These are phyloP conservation scores for Echites panduratus DNA, from an alignment of 257 asterid genomes.

Conservation along the genomic window DNA sequence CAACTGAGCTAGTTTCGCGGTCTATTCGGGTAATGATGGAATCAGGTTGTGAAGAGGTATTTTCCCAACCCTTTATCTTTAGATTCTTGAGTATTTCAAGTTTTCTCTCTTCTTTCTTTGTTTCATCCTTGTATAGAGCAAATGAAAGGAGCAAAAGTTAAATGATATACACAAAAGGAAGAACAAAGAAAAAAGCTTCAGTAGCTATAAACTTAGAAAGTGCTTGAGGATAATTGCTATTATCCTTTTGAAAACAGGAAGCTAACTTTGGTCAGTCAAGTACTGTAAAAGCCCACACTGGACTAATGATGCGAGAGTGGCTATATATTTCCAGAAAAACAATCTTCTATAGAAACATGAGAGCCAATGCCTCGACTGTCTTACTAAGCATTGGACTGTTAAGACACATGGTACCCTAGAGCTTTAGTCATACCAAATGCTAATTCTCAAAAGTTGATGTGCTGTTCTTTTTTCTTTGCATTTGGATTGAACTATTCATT, in stretches of 20 bases:
- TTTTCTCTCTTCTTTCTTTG: not conserved
- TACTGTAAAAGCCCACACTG: not conserved
- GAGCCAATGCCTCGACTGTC: not conserved
- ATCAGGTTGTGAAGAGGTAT: slow-evolving; percentile 95
- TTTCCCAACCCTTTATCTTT: slow-evolving; percentile 2
- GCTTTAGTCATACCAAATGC: not conserved
- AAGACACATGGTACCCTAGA: not conserved
- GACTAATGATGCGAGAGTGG: not conserved
- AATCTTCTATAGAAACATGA: not conserved
- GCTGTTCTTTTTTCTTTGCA: not conserved
- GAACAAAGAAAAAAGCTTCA: not conserved
- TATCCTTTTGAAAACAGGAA: not conserved
- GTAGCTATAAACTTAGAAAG: not conserved
- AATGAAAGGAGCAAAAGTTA: not conserved
- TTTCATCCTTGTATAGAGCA: not conserved
- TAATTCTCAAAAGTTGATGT: not conserved
- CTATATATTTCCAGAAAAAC: not conserved
- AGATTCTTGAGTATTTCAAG: not conserved
- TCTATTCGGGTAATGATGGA: slow-evolving; percentile 82
- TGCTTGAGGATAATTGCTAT: not conserved
- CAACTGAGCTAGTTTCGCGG: slow-evolving; percentile 76
- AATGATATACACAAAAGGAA: not conserved
- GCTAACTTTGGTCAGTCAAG: not conserved
- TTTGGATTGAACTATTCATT: not conserved
- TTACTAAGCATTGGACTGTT: not conserved